These are phyloP conservation scores for Cryptosporidium tyzzeri DNA, from an alignment of 169 alveolate species.

Conservation along the genomic window DNA sequence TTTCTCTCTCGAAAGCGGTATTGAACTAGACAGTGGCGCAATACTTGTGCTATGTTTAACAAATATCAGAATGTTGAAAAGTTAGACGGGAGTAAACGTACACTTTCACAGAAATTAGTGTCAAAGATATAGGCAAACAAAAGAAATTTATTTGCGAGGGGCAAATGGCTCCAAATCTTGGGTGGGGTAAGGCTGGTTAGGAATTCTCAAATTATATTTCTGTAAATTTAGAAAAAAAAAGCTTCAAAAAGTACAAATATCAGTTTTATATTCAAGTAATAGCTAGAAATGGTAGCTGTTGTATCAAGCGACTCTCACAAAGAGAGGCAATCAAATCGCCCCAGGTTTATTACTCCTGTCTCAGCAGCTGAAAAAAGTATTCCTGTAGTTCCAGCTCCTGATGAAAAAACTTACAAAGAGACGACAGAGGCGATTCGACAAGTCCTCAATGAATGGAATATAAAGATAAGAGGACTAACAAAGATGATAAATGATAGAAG, in stretches of 20 bases:
- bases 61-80: constrained; percentile 4
- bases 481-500: constrained; percentile 69
- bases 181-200: constrained; percentile 4
- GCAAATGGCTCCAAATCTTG: constrained; percentile 16
- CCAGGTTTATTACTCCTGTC: constrained; percentile 70
- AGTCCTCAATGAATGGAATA: constrained; percentile 68
- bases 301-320: constrained; percentile 49
- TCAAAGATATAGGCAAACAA: constrained; percentile 1
- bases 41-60: not conserved
- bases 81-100: not conserved
- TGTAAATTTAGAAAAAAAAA: not conserved
- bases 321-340: constrained; percentile 65
- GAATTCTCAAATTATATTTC: not conserved
- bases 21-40: constrained; percentile 11
- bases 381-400: constrained; percentile 75
- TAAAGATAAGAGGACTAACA: constrained; percentile 45
- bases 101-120: constrained; percentile 11
- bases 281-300: constrained; percentile 66
- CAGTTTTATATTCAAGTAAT: constrained; percentile 4
- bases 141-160: constrained; percentile 1
- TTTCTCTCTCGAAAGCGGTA: constrained; percentile 31
- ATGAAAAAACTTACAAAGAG: constrained; percentile 69
- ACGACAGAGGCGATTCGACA: constrained; percentile 60
- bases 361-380: constrained; percentile 75
- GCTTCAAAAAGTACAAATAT: constrained; percentile 7